A percentile compares a stretch with the other conserved stretches of the same genome.
phyloP scores from a whole-genome alignment of 208 protist genomes.

The Angomonas deanei region DNA sequence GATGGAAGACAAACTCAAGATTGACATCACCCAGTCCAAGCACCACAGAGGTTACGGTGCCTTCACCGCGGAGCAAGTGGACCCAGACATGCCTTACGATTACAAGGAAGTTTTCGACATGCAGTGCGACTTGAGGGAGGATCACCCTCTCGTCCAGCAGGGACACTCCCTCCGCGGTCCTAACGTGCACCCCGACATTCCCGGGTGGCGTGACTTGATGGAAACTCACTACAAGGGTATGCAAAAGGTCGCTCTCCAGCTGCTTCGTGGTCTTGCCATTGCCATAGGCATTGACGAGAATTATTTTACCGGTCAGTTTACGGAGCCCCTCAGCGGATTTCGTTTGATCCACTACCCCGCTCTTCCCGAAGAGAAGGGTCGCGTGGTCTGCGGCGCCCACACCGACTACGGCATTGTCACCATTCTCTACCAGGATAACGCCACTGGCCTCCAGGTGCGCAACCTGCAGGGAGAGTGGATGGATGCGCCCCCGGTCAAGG shows the following conservation, averaged over 20 bases:
- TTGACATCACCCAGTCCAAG: slow-evolving; percentile 52
- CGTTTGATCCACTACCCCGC: slow-evolving; percentile 74
- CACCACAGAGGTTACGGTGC: slow-evolving; percentile 60
- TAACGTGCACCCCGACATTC: slow-evolving; percentile 44
- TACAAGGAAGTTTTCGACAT: slow-evolving; percentile 76
- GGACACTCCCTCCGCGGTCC: slow-evolving; percentile 52
- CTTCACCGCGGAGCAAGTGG: slow-evolving; percentile 41
- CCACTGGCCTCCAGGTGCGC: slow-evolving; percentile 53
- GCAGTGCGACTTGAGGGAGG: slow-evolving; percentile 33
- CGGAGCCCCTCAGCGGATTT: slow-evolving; percentile 64
- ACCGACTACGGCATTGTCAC: slow-evolving; percentile 82
- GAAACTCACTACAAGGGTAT: slow-evolving; percentile 56
- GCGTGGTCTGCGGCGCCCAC: slow-evolving; percentile 54
- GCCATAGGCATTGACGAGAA: slow-evolving; percentile 38
- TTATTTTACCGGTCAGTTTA: slow-evolving; percentile 51
- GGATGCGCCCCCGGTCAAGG: slow-evolving; percentile 39
- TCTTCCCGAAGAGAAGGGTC: slow-evolving; percentile 31
- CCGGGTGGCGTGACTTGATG: slow-evolving; percentile 47
- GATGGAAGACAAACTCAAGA: slow-evolving; percentile 60
- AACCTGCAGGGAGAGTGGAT: slow-evolving; percentile 57
- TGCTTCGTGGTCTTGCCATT: slow-evolving; percentile 54
- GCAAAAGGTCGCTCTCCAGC: slow-evolving; percentile 32
- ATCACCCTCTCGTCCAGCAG: slow-evolving; percentile 51
- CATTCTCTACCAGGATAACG: slow-evolving; percentile 63
- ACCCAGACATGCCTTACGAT: slow-evolving; percentile 34